phyloP scores from a whole-genome alignment of 2,329 filamentous ascomycete genomes.

The Onygenales sp. region DNA sequence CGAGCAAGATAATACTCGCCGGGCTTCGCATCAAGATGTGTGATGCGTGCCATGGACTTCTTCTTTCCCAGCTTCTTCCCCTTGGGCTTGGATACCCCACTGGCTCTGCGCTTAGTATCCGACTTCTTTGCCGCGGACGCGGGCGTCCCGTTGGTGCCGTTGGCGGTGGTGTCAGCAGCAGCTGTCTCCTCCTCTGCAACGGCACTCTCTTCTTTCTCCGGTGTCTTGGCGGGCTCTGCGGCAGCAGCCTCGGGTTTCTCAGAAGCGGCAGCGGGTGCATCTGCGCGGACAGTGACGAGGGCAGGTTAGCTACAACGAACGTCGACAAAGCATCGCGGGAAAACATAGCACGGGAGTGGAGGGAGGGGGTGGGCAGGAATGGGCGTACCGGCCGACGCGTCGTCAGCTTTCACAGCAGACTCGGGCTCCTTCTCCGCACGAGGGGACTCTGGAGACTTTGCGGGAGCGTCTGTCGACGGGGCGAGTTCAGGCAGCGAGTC shows the following conservation, averaged over 20 bases:
- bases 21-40: constrained; percentile 70
- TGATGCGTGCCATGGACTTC: constrained; percentile 63
- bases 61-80: constrained; percentile 78
- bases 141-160: constrained; percentile 39
- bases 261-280: constrained; percentile 15
- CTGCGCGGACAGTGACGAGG: constrained; percentile 1
- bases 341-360: background rate
- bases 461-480: constrained; percentile 15
- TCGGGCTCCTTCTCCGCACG: constrained; percentile 17
- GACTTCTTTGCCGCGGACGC: constrained; percentile 39
- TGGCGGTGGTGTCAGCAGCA: constrained; percentile 16
- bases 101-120: constrained; percentile 62
- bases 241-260: constrained; percentile 16
- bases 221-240: background rate
- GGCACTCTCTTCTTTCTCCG: constrained; percentile 14
- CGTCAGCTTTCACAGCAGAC: constrained; percentile 17
- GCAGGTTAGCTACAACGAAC: background rate
- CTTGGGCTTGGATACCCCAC: constrained; percentile 56
- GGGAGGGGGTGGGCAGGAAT: background rate
- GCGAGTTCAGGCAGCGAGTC: constrained; percentile 24
- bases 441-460: constrained; percentile 10
- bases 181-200: constrained; percentile 14
- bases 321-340: background rate
- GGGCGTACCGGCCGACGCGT: constrained; percentile 21
- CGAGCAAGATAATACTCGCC: constrained; percentile 89